Base-by-base conservation (phyloP, 2,329 filamentous ascomycete species). In the Neurospora sp. region DNA sequence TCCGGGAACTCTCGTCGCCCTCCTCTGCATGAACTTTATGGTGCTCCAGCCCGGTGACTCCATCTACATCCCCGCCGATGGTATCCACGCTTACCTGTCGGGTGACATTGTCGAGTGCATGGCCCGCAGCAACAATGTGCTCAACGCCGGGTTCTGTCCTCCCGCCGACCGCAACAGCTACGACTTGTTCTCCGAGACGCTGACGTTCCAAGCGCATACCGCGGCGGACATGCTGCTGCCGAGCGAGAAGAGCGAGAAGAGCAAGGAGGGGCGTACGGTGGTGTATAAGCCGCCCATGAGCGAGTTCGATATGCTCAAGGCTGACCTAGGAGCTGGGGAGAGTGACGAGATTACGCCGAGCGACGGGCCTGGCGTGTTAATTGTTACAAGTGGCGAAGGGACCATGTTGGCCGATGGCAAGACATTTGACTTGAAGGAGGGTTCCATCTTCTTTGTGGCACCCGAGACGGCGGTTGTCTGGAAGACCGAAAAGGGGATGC, bases 91-190 rank as follows among this genome's bases (percentile, higher is more conserved):
- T 0, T 93, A 92, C 76, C 81, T 93, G 0, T 85, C 85, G 4
- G 91, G 91, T 3, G 88, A 93, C 76, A 92, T 93, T 68, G 87
- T 93, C 74, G 91, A 93, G 78, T 93, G 90, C 79, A 93, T 93
- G 91, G 91, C 91, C 1, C 85, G 90, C 8, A 89, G 85, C 23
- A 89, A 93, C 81, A 92, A 93, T 70, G 90, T 93, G 1, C 82
- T 93, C 67, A 92, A 91, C 78, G 88, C 87, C 0, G 91, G 91
- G 0, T 92, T 94, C 81, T 93, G 90, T 74, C 90, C 91, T 0
- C 82, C 83, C 1, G 85, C 87, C 0, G 87, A 91, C 66, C 84
- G 90, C 13, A 85, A 91, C 75, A 87, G 83, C 62, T 82, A 89
- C 33, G 88, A 91, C 19, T 77, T 89, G 38, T 93, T 93, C 78